Evolutionary conservation across 805 yeast genomes (phyloP), one percentile per base, ranked within the genome.

Genomic region (Nakazawaea pomicola): DNA sequence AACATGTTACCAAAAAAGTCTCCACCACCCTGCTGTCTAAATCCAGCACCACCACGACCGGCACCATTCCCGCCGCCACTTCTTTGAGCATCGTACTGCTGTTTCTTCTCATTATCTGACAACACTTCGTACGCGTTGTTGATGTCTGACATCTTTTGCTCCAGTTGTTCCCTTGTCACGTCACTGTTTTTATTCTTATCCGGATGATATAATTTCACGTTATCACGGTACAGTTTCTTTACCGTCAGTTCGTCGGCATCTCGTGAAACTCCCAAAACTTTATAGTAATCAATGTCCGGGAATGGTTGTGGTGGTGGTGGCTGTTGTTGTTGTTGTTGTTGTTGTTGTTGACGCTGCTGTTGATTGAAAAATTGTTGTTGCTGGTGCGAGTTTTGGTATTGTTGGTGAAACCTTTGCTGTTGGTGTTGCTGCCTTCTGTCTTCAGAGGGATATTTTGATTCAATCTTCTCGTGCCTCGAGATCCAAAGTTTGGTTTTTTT

Each of bases 41-140:
- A n/a, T n/a, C 29, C 12, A 8, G 29, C 39, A 11, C 30, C 31
- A 20, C 35, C 36, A 7, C 24, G 23, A 8, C 25, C 27, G 18
- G 20, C 23, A 12, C 44, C 44, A 20, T 27, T 9, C 29, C 25
- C 27, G 18, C 20, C 23, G 10, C 44, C 44, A 20, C 20, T 9
- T 33, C 40, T 25, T n/a, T 41, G 44, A 6, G n/a, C 11, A 56
- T 90, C 96, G 53, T 84, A 91, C 35, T 78, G 73, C 33, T 66
- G 73, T 45, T 80, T 72, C 45, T 74, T 64, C 33, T 78, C 83
- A 2, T 76, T 75, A 49, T 84, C 78, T 8, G 89, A 75, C 28
- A 91, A 67, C 2, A 83, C 80, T 56, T 89, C 97, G 60, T 93
- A 89, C 0, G 98, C 98, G 55, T 84, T 87, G 60, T 91, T 93